These are phyloP conservation scores for Yarrowia divulgata DNA, from an alignment of 805 yeast genomes.

Conservation along the genomic window DNA sequence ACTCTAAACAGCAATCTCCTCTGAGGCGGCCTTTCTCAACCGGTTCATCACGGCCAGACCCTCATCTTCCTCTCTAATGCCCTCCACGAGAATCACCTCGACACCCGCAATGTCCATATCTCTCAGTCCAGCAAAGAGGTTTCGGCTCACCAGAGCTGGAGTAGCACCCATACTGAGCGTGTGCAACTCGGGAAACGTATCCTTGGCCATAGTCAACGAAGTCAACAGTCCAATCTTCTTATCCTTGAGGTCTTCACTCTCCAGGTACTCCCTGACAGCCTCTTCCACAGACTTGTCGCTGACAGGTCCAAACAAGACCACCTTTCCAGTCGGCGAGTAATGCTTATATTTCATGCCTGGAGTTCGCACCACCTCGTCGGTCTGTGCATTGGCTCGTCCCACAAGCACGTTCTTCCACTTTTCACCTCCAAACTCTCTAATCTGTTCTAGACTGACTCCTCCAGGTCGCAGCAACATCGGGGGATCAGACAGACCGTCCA, in stretches of 20 bases:
- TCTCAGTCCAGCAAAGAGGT: constrained; percentile 74
- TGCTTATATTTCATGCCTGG: constrained; percentile 99
- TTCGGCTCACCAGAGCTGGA: constrained; percentile 72
- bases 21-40: constrained; percentile 76
- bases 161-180: constrained; percentile 53
- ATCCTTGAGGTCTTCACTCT: neutral
- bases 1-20: constrained; percentile 11
- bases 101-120: constrained; percentile 72
- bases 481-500: constrained; percentile 85
- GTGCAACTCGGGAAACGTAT: constrained; percentile 41
- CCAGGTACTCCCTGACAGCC: constrained; percentile 1
- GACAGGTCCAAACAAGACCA: constrained; percentile 65
- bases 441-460: constrained; percentile 83
- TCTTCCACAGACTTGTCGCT: constrained; percentile 47
- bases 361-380: constrained; percentile 72
- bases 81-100: constrained; percentile 82
- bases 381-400: constrained; percentile 63
- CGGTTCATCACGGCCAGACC: constrained; percentile 97
- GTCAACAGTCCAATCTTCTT: constrained; percentile 40
- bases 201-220: constrained; percentile 21
- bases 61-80: constrained; percentile 73
- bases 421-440: constrained; percentile 68
- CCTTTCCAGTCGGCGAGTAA: constrained; percentile 89
- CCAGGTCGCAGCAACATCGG: constrained; percentile 95
- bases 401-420: constrained; percentile 69